Base-by-base conservation (phyloP, 192 early-diverging fungal species). In the Glomus cerebriforme region DNA sequence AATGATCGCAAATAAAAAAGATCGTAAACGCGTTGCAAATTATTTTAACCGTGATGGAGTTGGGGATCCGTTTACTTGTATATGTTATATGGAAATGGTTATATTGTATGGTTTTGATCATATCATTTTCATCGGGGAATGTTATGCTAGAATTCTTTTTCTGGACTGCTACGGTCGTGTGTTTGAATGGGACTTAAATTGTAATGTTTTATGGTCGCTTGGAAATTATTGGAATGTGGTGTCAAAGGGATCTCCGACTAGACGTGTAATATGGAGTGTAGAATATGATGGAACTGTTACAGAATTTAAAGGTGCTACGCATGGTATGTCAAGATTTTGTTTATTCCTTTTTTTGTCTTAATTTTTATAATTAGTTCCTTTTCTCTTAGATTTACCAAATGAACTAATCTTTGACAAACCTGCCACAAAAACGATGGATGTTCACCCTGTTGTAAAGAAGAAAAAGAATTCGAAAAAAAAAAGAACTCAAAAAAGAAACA, bases 391-490 rank as follows among this genome's bases (percentile, higher is more conserved):
- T 73, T 58, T 26, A 73, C 27, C 1, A 32, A 32, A 73, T 73
- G 15, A 73, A 73, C 47, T 29, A 73, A 73, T 45, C 47, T 73
- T 54, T 73, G 29, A 73, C 47, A 54, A 31, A 26, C 45, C 71
- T 24, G 45, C 69, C 32, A 71, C 69, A 69, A 32, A 69, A 69
- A 69, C 31, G 32, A 69, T 37, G 22, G 67, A 37, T 69, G 17
- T 45, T 71, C 39, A 71, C 10, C 69, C 39, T 73, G 47, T 73
- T 73, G 71, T 24, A 73, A 73, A 73, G 71, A 73, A 73, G 39
- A 62, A 62, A 62, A 73, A 73, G 71, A 73, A 73, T 73, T 73
- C n/a, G 71, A 73, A 73, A 73, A 73, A n/a, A n/a, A 73, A 73
- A 73, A 73, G 71, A 34, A 73, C 71, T 73, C 71, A 43, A 73